Base-by-base conservation (phyloP, 352 stramenopile genomes). In the Peronospora farinosa region DNA sequence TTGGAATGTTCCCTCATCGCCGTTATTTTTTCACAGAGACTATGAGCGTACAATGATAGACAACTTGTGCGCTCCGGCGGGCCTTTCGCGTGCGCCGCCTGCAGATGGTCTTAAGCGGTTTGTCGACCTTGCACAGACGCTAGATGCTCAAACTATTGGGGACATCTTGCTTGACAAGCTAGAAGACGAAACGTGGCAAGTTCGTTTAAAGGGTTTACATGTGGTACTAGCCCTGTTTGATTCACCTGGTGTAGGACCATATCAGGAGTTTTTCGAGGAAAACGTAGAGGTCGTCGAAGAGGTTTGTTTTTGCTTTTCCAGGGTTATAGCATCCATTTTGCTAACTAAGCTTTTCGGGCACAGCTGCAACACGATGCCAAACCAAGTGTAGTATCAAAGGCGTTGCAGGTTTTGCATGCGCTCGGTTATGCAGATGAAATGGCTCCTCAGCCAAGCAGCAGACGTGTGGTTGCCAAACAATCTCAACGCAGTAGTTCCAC, bases 11-110 rank as follows among this genome's bases (percentile, higher is more conserved):
- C 16, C 13, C 27, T 47, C 11, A 43, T 45, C 57, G 13, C 35
- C 16, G 44, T 25, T 47, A 28, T 31, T 40, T 37, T 28, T 57
- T 11, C 30, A 30, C 35, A 88, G 79, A 35, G 79, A 92, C 19
- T 95, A 95, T 51, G 84, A 92, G 51, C 81, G 82, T 15, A 81
- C 76, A 11, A 67, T 95, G 54, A 92, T 95, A 47, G 84, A 95
- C 45, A 85, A 74, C 25, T 64, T 95, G 12, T 92, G 81, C 28
- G 78, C 80, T 7, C 78, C 84, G 1, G 82, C 73, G 25, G 84
- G 84, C 3, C 65, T 95, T 2, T 76, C 82, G 0, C 79, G 82
- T 10, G 84, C 81, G 9, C 82, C 84, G 8, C 80, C 84, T 13
- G 60, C 79, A 5, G 84, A 95, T 52, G 79, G 67, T 10, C 55